A percentile compares a stretch with the other conserved stretches of the same genome.
Evolutionary conservation across 306 rosid genomes (phyloP).

Genomic region (Citrullus mucosospermus): DNA sequence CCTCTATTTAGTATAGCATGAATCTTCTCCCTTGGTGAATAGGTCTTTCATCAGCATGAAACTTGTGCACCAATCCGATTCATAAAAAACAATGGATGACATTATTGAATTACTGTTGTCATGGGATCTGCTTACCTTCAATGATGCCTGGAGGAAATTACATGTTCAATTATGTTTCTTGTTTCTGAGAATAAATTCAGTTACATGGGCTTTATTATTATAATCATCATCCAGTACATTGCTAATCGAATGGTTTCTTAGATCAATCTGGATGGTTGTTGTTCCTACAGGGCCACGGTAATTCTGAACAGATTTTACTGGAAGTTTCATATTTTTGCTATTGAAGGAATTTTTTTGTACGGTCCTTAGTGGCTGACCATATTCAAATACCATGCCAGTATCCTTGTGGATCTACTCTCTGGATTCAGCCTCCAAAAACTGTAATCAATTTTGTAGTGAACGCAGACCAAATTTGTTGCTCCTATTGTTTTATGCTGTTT

Average conservation of each 20-base stretch:
- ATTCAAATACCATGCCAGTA: neutral
- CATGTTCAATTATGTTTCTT: neutral
- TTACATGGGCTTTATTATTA: neutral
- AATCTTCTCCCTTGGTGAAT: neutral
- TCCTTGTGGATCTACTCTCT: neutral
- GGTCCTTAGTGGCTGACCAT: neutral
- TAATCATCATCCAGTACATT: neutral
- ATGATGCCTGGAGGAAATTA: neutral
- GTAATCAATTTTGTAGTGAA: conserved; percentile 3
- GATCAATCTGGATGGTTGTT: neutral
- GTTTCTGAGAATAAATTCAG: neutral
- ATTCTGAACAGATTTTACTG: neutral
- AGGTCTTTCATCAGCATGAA: neutral
- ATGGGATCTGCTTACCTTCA: neutral
- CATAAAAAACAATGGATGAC: neutral
- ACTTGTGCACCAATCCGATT: neutral
- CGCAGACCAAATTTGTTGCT: neutral
- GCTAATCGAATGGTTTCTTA: neutral
- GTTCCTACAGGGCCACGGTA: neutral
- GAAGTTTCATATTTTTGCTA: neutral
- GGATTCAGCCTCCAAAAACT: neutral
- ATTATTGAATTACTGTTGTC: neutral
- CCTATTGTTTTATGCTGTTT: neutral
- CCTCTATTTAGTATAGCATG: neutral
- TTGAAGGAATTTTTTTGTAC: neutral